phyloP scores from a whole-genome alignment of 192 early-diverging fungal genomes.

The Pilobolus umbonatus region DNA sequence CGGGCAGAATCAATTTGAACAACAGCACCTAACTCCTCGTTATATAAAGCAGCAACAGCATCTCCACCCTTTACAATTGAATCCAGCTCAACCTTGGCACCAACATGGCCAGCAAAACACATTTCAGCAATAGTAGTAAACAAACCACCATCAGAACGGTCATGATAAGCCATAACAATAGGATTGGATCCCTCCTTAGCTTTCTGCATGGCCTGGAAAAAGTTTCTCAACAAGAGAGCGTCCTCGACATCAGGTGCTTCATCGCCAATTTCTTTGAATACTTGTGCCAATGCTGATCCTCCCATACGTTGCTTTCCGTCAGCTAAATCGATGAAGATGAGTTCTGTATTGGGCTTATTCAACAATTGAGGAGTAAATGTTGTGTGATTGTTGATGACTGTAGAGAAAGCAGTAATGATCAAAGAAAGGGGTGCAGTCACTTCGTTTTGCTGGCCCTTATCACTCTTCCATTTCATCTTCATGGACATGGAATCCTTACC shows the following conservation, averaged over 20 bases:
- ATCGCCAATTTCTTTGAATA: slow-evolving; percentile 78
- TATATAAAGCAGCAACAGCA: slow-evolving; percentile 70
- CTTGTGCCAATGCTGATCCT: slow-evolving; percentile 93
- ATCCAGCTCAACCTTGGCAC: slow-evolving; percentile 67
- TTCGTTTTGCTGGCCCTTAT: slow-evolving; percentile 34
- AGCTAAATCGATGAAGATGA: slow-evolving; percentile 87
- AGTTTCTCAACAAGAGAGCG: slow-evolving; percentile 58
- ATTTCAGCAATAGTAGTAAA: slow-evolving; percentile 92
- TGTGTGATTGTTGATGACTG: slow-evolving; percentile 78
- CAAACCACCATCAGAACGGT: slow-evolving; percentile 97
- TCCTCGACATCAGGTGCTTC: slow-evolving; percentile 87
- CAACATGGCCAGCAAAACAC: slow-evolving; percentile 93
- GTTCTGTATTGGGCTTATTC: slow-evolving; percentile 42
- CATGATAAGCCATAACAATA: slow-evolving; percentile 91
- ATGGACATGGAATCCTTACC: slow-evolving; percentile 99
- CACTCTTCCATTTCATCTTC: slow-evolving; percentile 86
- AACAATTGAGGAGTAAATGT: slow-evolving; percentile 89
- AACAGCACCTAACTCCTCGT: slow-evolving; percentile 97
- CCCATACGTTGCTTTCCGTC: slow-evolving; percentile 82
- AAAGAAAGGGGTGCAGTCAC: slow-evolving; percentile 91
- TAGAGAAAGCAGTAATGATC: slow-evolving; percentile 89
- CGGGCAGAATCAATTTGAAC: slow-evolving; percentile 72
- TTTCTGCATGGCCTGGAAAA: slow-evolving; percentile 74
- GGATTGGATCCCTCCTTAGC: slow-evolving; percentile 34
- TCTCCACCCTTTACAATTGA: slow-evolving; percentile 40